phyloP scores from a whole-genome alignment of 2,329 filamentous ascomycete species.

The Colletotrichum zoysiae region DNA sequence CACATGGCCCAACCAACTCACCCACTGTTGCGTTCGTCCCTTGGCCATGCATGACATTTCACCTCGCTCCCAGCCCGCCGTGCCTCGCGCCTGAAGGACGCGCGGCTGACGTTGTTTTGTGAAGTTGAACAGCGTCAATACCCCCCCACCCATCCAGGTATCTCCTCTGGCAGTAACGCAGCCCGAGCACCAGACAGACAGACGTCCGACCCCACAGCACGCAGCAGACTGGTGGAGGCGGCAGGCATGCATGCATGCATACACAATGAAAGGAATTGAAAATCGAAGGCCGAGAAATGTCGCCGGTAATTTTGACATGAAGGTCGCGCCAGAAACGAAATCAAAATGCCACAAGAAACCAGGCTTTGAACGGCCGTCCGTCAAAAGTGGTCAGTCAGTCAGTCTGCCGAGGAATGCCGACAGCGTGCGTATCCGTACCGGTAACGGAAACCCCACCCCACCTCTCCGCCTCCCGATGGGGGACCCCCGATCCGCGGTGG shows the following conservation, averaged over 20 bases:
- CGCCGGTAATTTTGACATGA: neutral
- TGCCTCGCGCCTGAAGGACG: neutral
- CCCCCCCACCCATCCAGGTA: neutral
- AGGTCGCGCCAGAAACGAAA: neutral
- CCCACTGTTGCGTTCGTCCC: neutral
- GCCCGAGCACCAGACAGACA: constrained; percentile 32
- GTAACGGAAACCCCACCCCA: constrained; percentile 6
- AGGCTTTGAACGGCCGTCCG: neutral
- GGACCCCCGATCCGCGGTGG: constrained; percentile 1
- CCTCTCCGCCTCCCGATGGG: constrained; percentile 7
- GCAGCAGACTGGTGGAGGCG: too few relatives aligned
- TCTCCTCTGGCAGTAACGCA: neutral
- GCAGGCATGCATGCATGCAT: too few relatives aligned
- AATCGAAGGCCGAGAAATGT: neutral
- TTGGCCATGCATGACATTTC: neutral
- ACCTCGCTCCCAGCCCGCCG: neutral
- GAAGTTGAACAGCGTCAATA: constrained; percentile 14
- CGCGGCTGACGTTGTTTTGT: constrained; percentile 7
- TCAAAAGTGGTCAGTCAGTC: neutral
- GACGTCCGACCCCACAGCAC: neutral
- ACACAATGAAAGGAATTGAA: neutral
- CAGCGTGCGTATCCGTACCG: neutral
- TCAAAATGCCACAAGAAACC: neutral
- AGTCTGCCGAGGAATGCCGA: neutral
- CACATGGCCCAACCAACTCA: neutral